Base-by-base conservation (phyloP, 75 land plant genomes). In the Chamaecyparis obtusa region DNA sequence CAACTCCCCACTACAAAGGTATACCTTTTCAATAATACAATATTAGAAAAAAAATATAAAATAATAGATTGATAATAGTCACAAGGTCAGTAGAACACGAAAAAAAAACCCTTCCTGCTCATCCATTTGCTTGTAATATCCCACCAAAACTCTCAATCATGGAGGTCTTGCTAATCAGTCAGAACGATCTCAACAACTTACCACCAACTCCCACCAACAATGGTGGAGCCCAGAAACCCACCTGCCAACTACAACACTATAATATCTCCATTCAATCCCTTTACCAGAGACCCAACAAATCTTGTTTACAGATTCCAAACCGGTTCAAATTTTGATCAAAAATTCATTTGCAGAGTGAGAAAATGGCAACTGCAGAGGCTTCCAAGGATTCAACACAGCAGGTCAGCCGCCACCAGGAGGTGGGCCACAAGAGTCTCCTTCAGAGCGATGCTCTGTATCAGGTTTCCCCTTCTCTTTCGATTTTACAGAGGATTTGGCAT, bases 401-500 rank as follows among this genome's bases (percentile, higher is more conserved):
- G 84, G 88, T 49, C 35, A 85, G 88, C 32, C 88, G 92, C 76
- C 98, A 96, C 84, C 93, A 91, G 60, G 93, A 95, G 84, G 92
- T 90, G 35, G 99, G 99, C 69, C 99, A 97, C 94, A 97, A 97
- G 93, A 96, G 94, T 48, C 96, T 97, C 71, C 88, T 97, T 35
- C 94, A 93, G 88, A 94, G 95, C 86, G 95, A 93, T 89, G 96
- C 95, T 57, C 96, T 97, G 56, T 96, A 96, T 80, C 97, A 97
- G 95, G 99, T 96, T 81, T 33, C 11, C 76, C 36, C 36, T 74
- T 11, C 49, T 27, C 32, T 39, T 48, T 33, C 37, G 1, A 74
- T 32, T 71, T 30, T 71, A 8, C 75, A 9, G n/a, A 71, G 30
- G 30, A 71, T n/a, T 71, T 30, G 10, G 33, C 10, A 27, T 96